Conservation (phyloP, 2,329 filamentous ascomycete species). For the Talaromyces sp. region DNA sequence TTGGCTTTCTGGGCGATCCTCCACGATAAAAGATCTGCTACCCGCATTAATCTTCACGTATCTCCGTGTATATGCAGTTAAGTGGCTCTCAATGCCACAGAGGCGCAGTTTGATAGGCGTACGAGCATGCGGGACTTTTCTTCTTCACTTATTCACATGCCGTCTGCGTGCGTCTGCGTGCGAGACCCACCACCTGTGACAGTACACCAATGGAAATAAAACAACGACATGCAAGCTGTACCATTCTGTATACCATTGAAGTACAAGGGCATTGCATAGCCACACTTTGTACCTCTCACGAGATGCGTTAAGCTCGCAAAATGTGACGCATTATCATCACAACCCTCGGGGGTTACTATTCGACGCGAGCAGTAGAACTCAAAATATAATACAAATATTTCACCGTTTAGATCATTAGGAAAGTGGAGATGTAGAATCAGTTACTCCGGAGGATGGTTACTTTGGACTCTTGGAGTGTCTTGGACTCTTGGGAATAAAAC, state of each 20-base stretch:
- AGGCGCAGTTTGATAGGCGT: neutral
- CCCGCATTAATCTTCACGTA: neutral
- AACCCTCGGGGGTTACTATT: neutral
- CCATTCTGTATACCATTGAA: neutral
- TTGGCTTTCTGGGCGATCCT: neutral
- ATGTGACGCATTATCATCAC: neutral
- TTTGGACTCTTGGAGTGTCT: too few relatives aligned
- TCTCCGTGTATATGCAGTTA: neutral
- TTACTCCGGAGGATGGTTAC: neutral
- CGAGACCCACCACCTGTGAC: neutral
- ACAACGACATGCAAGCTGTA: neutral
- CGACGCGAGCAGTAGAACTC: neutral
- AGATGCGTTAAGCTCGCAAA: neutral
- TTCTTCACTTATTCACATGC: neutral
- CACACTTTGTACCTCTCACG: neutral
- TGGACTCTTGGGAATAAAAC: neutral
- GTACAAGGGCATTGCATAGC: neutral
- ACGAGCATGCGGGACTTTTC: neutral
- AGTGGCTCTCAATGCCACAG: neutral
- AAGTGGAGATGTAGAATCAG: neutral
- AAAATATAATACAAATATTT: neutral
- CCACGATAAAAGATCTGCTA: neutral
- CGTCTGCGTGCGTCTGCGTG: neutral
- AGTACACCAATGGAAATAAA: neutral
- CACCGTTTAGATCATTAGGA: neutral